phyloP scores from a whole-genome alignment of 345 rosid species.

The Murraya koenigii region DNA sequence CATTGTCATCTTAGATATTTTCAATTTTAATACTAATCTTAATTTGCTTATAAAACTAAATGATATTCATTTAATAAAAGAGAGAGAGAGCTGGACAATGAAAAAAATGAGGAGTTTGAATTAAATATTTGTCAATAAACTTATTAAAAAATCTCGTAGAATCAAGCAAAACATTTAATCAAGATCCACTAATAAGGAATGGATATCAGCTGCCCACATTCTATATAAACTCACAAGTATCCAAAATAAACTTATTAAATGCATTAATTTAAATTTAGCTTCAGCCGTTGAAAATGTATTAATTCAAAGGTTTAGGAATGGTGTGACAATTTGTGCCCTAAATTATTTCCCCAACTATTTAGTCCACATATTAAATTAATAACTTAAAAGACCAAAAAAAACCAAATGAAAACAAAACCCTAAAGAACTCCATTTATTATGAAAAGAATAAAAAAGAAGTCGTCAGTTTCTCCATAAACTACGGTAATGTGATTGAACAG shows the following conservation, averaged over 20 bases:
- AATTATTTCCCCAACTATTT: not conserved
- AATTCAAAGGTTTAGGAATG: not conserved
- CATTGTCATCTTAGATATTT: not conserved
- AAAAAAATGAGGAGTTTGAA: not conserved
- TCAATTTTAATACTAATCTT: not conserved
- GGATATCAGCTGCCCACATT: not conserved
- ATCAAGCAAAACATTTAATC: not conserved
- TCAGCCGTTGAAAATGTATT: no score
- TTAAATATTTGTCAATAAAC: no score
- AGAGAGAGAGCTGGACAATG: no score
- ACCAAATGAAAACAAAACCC: not conserved
- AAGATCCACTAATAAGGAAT: not conserved
- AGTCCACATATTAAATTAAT: not conserved
- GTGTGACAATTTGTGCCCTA: not conserved
- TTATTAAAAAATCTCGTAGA: no score
- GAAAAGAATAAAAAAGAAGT: not conserved
- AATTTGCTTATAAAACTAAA: no score
- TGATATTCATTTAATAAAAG: no score
- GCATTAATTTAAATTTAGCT: not conserved
- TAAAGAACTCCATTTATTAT: not conserved
- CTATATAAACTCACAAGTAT: not conserved
- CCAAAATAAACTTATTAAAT: not conserved
- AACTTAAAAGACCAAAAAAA: not conserved
- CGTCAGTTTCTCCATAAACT: not conserved
- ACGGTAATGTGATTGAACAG: slow-evolving; percentile 12